phyloP scores from a whole-genome alignment of 345 rosid species.

The Geranium rotundifolium region DNA sequence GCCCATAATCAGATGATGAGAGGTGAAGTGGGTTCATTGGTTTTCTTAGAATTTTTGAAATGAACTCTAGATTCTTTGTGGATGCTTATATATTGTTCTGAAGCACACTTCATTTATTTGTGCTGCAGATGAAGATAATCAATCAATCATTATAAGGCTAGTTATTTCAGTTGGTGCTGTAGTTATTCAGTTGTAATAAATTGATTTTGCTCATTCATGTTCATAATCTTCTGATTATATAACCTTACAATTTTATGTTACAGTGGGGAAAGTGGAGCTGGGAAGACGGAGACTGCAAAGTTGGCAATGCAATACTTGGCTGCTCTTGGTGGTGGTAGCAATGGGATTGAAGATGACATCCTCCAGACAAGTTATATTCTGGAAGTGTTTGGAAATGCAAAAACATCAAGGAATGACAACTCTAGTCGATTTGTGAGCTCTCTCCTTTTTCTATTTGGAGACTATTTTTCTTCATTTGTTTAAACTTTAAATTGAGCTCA shows the following conservation, averaged over 20 bases:
- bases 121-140: slow-evolving; percentile 68
- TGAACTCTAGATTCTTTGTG: background rate
- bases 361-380: slow-evolving; percentile 64
- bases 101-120: slow-evolving; percentile 9
- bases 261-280: slow-evolving; percentile 99
- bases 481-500: background rate
- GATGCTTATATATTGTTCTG: slow-evolving; percentile 5
- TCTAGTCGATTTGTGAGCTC: slow-evolving; percentile 88
- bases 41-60: slow-evolving; percentile 6
- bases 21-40: slow-evolving; percentile 34
- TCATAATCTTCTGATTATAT: background rate
- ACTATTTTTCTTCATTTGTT: too few species aligned
- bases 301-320: slow-evolving; percentile 84
- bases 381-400: slow-evolving; percentile 97
- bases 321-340: slow-evolving; percentile 69
- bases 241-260: slow-evolving; percentile 10
- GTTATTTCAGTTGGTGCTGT: slow-evolving; percentile 7
- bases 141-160: slow-evolving; percentile 91
- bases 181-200: too few species aligned
- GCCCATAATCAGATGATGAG: slow-evolving; percentile 91
- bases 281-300: slow-evolving; percentile 97
- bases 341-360: slow-evolving; percentile 56
- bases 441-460: background rate
- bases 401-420: slow-evolving; percentile 79
- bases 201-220: background rate